phyloP scores from a whole-genome alignment of 2,329 filamentous ascomycete species.

The Sporothrix globosa region DNA sequence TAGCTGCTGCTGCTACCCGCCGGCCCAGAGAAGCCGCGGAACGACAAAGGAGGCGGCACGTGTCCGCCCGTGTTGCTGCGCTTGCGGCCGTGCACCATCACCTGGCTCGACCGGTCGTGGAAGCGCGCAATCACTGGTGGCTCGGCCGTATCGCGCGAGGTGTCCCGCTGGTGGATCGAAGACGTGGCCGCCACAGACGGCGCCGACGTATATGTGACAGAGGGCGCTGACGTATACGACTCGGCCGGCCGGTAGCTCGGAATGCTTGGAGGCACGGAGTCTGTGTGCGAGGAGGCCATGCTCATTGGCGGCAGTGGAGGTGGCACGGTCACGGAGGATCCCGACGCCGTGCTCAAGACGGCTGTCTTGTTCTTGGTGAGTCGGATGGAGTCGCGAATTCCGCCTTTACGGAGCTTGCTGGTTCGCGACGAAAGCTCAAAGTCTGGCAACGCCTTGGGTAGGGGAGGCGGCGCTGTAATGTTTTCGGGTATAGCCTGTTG shows the following conservation, averaged over 20 bases:
- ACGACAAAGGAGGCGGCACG: conserved; percentile 68
- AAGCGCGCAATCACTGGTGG: conserved; percentile 74
- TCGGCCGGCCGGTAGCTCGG: conserved; percentile 51
- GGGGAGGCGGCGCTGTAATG: conserved; percentile 56
- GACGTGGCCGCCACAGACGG: conserved; percentile 37
- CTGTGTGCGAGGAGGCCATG: conserved; percentile 42
- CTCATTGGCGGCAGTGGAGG: conserved; percentile 37
- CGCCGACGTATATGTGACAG: conserved; percentile 41
- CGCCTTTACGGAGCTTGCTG: conserved; percentile 53
- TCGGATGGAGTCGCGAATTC: conserved; percentile 85
- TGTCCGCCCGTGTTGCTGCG: conserved; percentile 86
- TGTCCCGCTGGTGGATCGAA: conserved; percentile 52
- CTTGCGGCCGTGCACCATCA: conserved; percentile 71
- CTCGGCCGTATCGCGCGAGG: conserved; percentile 65
- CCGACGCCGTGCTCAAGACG: conserved; percentile 35
- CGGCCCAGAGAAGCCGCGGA: conserved; percentile 75
- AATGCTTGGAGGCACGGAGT: conserved; percentile 55
- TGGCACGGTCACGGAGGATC: conserved; percentile 35
- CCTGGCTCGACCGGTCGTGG: conserved; percentile 52
- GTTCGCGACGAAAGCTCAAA: conserved; percentile 52
- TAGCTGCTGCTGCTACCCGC: conserved; percentile 46
- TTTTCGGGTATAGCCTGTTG: conserved; percentile 79
- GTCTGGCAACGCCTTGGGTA: conserved; percentile 52
- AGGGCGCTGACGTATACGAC: conserved; percentile 41
- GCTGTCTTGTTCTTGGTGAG: conserved; percentile 73